Base-by-base conservation (phyloP, 768 basidiomycete genomes). In the Trametes cinnabarina region DNA sequence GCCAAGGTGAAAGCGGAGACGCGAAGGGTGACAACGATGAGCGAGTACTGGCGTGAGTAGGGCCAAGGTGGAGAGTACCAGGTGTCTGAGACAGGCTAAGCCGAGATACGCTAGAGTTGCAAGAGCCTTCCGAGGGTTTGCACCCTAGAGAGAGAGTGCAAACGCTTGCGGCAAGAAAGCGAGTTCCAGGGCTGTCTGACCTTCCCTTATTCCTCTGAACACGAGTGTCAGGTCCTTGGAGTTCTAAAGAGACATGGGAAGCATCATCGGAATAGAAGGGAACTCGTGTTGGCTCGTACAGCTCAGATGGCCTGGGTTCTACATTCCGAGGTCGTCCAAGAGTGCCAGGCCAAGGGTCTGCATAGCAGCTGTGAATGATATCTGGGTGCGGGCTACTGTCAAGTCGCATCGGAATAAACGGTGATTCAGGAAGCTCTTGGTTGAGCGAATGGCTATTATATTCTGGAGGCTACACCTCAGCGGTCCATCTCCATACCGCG, bases 301-400 rank as follows among this genome's bases (percentile, higher is more conserved):
- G 8, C 12, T 22, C 11, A 28, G 3, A 6, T 11, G 14, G 35
- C n/a, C 22, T 35, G 3, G 30, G 11, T 9, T 35, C 26, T 19
- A 14, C 23, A 14, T 39, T 15, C 5, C 37, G 37, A 14, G 10
- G 47, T 23, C 32, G 26, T 4, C n/a, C 22, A 26, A n/a, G 39
- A 25, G 6, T 25, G 19, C 26, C 15, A 11, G 32, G n/a, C 41
- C 42, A 39, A 23, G 11, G 41, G 7, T 58, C 61, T 22, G 58
- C 47, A 43, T 44, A 55, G 3, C 40, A 51, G 14, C 44, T 51
- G 22, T 58, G 51, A 2, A 44, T 34, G n/a, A 10, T 23, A 22
- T n/a, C 19, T 19, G 25, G 6, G 2, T 23, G 6, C 19, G 62
- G 62, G 23, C 65, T 65, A 39, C 61, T 65, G 40, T 65, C 65